These are phyloP conservation scores for Phytophthora sp. DNA, from an alignment of 352 stramenopile species.

Conservation along the genomic window DNA sequence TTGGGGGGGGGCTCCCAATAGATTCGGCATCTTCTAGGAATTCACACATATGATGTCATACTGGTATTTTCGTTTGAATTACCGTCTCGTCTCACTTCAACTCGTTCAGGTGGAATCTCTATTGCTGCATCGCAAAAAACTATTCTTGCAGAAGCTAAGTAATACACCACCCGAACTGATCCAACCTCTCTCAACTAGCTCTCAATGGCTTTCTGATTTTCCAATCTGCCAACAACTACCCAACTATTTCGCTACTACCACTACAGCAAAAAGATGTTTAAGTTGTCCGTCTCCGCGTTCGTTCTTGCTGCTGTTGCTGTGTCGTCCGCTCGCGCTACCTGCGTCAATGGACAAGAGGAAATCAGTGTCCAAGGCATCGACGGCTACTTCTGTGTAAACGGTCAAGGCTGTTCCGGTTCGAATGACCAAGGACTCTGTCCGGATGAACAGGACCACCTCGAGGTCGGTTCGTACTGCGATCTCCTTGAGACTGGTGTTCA, in stretches of 20 bases:
- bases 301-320: slow-evolving; percentile 5
- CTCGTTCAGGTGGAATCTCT: too few species aligned
- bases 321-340: neutral
- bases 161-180: too few species aligned
- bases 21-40: too few species aligned
- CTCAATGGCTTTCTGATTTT: neutral
- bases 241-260: neutral
- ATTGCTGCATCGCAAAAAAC: too few species aligned
- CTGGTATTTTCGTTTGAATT: too few species aligned
- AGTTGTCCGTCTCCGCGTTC: slow-evolving; percentile 9
- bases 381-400: slow-evolving; percentile 26
- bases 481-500: slow-evolving; percentile 48
- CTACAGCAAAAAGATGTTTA: slow-evolving; percentile 1
- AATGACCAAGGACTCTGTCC: slow-evolving; percentile 23
- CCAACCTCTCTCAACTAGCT: too few species aligned
- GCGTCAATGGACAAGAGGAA: slow-evolving; percentile 19
- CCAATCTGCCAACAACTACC: neutral
- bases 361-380: slow-evolving; percentile 35
- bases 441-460: slow-evolving; percentile 34
- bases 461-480: slow-evolving; percentile 50
- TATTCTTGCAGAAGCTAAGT: too few species aligned
- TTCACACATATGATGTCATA: too few species aligned
- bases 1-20: too few species aligned
- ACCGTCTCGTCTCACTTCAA: too few species aligned
- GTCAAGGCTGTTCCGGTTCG: slow-evolving; percentile 18